phyloP scores from a whole-genome alignment of 139 green algal genomes.

The Tetradesmus lagerheimii region DNA sequence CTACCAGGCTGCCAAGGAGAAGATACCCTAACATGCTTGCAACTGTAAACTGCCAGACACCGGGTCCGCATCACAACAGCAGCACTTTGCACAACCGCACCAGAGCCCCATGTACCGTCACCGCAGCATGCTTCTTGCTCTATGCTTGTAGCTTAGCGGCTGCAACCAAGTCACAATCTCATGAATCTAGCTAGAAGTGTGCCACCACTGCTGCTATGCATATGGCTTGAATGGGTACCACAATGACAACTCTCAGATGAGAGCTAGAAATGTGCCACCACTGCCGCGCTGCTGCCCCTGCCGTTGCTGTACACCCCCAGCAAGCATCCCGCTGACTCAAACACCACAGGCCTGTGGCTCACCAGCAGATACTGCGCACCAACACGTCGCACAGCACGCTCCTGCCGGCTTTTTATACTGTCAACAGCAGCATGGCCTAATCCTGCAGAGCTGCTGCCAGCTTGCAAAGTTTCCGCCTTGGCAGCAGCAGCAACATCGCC shows the following conservation, averaged over 20 bases:
- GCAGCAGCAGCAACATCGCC: neutral
- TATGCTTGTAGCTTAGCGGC: no score
- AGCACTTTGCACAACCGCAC: no score
- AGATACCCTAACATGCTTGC: no score
- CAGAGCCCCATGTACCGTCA: no score
- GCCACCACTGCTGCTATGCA: neutral
- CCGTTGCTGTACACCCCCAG: constrained; percentile 71
- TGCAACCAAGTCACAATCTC: no score
- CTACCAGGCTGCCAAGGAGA: no score
- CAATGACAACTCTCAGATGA: no score
- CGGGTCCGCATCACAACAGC: no score
- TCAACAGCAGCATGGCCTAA: neutral
- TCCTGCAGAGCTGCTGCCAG: neutral
- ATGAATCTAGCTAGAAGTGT: neutral
- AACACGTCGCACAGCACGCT: constrained; percentile 21
- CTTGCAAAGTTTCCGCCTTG: neutral
- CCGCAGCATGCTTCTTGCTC: no score
- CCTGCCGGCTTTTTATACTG: no score
- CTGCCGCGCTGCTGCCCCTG: constrained; percentile 51
- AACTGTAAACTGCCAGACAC: no score
- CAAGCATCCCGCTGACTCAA: constrained; percentile 71
- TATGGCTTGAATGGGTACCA: no score
- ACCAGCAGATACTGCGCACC: constrained; percentile 85
- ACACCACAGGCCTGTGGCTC: constrained; percentile 81
- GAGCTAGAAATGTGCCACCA: constrained; percentile 15